phyloP scores from a whole-genome alignment of 352 stramenopile genomes.

The Chrysophaeum taylorii region DNA sequence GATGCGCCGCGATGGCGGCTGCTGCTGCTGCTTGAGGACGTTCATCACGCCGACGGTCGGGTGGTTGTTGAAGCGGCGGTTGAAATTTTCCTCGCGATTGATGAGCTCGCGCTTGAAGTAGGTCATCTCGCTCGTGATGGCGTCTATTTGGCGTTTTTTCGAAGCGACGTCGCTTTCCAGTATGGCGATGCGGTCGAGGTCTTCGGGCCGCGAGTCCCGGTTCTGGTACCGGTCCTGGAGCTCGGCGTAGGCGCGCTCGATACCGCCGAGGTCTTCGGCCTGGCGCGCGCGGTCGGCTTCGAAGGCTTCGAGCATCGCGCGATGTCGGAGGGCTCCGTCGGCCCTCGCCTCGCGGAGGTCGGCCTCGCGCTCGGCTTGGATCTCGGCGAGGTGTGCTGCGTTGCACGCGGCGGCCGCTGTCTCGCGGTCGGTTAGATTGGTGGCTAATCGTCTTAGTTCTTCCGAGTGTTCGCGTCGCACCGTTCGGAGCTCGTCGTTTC shows the following conservation, averaged over 20 bases:
- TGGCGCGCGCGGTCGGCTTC: neutral
- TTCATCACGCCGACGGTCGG: slow-evolving; percentile 68
- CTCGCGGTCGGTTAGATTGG: neutral
- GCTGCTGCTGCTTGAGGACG: slow-evolving; percentile 48
- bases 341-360: neutral
- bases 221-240: slow-evolving; percentile 8
- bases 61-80: slow-evolving; percentile 66
- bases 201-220: slow-evolving; percentile 39
- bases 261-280: neutral
- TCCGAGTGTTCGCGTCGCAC: no score
- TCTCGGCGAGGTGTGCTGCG: no score
- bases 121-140: slow-evolving; percentile 66
- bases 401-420: neutral
- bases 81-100: slow-evolving; percentile 81
- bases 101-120: slow-evolving; percentile 76
- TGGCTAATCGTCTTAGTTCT: no score
- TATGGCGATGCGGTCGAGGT: slow-evolving; percentile 57
- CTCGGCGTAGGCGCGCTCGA: neutral
- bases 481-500: no score
- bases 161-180: slow-evolving; percentile 53
- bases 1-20: no score
- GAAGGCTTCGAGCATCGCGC: neutral
- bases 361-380: neutral
- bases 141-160: slow-evolving; percentile 52
- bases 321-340: no score